Percentiles rank a stretch among this genome's conserved stretches.
phyloP scores from a whole-genome alignment of 2,329 filamentous ascomycete species.

The Endocalyx cinctus region DNA sequence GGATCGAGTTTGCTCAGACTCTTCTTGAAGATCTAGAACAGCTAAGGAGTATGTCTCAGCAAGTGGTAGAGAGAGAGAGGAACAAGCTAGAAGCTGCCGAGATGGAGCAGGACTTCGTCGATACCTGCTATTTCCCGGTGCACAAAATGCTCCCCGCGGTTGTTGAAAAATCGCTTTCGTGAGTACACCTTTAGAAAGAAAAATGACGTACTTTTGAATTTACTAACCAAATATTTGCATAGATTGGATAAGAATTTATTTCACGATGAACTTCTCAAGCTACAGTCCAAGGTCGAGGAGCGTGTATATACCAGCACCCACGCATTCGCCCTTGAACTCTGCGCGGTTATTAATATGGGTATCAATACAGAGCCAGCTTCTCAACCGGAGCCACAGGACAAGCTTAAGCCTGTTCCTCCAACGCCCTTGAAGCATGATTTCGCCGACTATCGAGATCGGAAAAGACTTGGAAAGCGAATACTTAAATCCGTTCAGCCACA shows the following conservation, averaged over 20 bases:
- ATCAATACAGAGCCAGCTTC: conserved; percentile 41
- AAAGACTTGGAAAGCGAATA: conserved; percentile 83
- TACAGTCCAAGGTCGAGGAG: conserved; percentile 49
- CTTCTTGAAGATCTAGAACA: conserved; percentile 73
- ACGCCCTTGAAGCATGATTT: conserved; percentile 49
- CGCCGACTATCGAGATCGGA: conserved; percentile 72
- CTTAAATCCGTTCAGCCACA: conserved; percentile 76
- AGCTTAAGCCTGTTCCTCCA: conserved; percentile 35
- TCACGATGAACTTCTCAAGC: conserved; percentile 41
- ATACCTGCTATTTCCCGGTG: conserved; percentile 89
- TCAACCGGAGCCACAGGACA: conserved; percentile 18
- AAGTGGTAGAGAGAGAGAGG: conserved; percentile 70
- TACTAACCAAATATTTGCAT: no score
- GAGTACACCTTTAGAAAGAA: no score
- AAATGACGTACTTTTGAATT: no score
- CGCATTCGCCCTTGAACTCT: conserved; percentile 53
- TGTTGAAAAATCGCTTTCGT: conserved; percentile 74
- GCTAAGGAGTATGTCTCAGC: conserved; percentile 64
- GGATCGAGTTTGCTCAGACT: conserved; percentile 82
- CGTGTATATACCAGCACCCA: conserved; percentile 56
- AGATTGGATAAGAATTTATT: conserved; percentile 65
- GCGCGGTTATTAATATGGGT: conserved; percentile 46
- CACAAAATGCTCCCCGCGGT: conserved; percentile 71
- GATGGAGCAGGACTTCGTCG: conserved; percentile 73
- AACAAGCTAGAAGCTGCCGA: conserved; percentile 73